Evolutionary conservation across 345 rosid species (phyloP).

Genomic region (Eucalyptus globulus): DNA sequence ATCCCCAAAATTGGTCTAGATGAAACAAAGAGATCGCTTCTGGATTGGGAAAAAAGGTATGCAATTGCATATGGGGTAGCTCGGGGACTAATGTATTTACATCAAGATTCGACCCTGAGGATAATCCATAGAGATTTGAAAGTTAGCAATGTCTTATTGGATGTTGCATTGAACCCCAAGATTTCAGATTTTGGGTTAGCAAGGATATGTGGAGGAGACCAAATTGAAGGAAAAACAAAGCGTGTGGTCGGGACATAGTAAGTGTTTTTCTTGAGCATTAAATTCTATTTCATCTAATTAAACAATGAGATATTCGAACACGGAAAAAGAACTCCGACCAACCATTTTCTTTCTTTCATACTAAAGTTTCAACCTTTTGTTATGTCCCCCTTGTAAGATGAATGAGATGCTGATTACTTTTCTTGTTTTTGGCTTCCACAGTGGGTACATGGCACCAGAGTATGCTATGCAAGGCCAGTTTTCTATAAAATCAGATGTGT

Average conservation of each 20-base stretch:
- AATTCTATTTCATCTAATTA: neutral
- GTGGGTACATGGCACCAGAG: neutral
- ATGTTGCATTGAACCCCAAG: slow-evolving; percentile 1
- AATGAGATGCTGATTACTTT: neutral
- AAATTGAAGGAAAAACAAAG: neutral
- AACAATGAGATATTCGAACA: neutral
- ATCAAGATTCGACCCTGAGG: neutral
- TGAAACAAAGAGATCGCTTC: neutral
- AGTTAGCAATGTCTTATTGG: neutral
- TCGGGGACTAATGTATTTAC: slow-evolving; percentile 4
- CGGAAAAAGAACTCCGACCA: neutral
- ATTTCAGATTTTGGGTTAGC: slow-evolving; percentile 2
- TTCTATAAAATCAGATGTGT: neutral
- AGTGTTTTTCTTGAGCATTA: neutral
- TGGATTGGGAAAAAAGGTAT: neutral
- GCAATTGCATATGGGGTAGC: slow-evolving; percentile 1
- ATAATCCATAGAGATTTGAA: slow-evolving; percentile 4
- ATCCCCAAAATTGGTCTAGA: neutral
- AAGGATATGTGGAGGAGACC: neutral
- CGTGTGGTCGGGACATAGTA: slow-evolving; percentile 3
- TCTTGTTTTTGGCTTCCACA: neutral
- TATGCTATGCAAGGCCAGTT: neutral
- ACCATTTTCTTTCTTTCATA: neutral
- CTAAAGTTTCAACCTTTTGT: neutral
- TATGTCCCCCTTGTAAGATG: neutral